Evolutionary conservation across 768 basidiomycete species (phyloP).

Genomic region (Hydnum rufescens): DNA sequence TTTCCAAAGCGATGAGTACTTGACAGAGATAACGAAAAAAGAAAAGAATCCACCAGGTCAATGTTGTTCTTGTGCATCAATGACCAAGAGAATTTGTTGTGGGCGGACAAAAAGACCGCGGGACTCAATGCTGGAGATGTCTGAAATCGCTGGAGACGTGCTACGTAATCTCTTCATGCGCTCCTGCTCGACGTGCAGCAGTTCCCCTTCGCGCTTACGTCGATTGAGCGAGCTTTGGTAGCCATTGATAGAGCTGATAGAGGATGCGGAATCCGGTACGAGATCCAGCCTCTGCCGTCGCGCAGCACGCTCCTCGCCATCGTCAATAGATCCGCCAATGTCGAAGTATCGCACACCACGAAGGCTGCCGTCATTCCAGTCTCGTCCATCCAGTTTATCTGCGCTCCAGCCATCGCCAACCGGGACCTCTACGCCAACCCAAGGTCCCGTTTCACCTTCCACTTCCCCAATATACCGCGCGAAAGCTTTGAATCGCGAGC

Average conservation of each 20-base stretch:
- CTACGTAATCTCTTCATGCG: slow-evolving; percentile 38
- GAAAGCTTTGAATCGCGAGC: slow-evolving; percentile 67
- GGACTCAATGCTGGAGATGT: slow-evolving; percentile 38
- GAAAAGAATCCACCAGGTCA: not conserved
- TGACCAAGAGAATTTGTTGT: slow-evolving; percentile 71
- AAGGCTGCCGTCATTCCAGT: slow-evolving; percentile 75
- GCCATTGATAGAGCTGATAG: not conserved
- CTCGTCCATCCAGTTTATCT: slow-evolving; percentile 37
- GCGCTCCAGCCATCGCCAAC: slow-evolving; percentile 35
- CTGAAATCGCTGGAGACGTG: slow-evolving; percentile 44
- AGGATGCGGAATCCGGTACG: not conserved
- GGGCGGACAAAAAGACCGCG: slow-evolving; percentile 66
- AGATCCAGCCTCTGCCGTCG: slow-evolving; percentile 18
- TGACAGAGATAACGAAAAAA: not conserved
- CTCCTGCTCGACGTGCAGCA: slow-evolving; percentile 24
- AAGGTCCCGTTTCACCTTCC: slow-evolving; percentile 58
- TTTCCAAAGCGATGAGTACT: not conserved
- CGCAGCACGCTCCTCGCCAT: slow-evolving; percentile 24
- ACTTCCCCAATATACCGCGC: slow-evolving; percentile 81
- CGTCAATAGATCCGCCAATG: slow-evolving; percentile 39
- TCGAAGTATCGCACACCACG: slow-evolving; percentile 73
- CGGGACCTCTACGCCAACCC: slow-evolving; percentile 85
- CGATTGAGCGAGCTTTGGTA: slow-evolving; percentile 2
- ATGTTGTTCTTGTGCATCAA: slow-evolving; percentile 32
- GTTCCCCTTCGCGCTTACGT: slow-evolving; percentile 38